Conservation (phyloP, 805 yeast genomes). For the Candida tibetensis region DNA sequence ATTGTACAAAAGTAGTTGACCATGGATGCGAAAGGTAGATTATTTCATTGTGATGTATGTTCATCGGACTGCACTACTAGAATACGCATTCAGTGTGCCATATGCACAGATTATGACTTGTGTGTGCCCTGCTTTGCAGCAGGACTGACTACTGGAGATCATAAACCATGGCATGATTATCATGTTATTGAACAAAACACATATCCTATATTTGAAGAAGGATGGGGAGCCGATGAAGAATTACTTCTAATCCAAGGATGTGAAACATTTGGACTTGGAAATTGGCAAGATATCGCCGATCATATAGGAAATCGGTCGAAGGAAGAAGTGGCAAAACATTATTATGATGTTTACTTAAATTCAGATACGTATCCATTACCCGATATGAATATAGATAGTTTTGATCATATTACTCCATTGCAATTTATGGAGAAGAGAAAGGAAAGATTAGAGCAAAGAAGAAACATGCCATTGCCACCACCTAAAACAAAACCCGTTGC, state of each 20-base stretch:
- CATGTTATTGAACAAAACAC: constrained; percentile 90
- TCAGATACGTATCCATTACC: constrained; percentile 84
- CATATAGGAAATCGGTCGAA: constrained; percentile 89
- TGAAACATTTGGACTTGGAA: constrained; percentile 88
- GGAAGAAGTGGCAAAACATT: constrained; percentile 89
- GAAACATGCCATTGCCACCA: constrained; percentile 69
- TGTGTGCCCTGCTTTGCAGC: constrained; percentile 96
- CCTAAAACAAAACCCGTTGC: constrained; percentile 88
- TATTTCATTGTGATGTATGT: constrained; percentile 91
- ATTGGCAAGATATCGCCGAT: constrained; percentile 98
- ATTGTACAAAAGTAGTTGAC: constrained; percentile 1
- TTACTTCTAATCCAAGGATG: constrained; percentile 83
- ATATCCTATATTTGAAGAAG: constrained; percentile 83
- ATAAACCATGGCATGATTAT: constrained; percentile 93
- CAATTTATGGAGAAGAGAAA: constrained; percentile 69
- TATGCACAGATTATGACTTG: constrained; percentile 89
- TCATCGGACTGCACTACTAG: constrained; percentile 94
- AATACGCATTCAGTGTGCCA: constrained; percentile 88
- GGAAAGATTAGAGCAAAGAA: constrained; percentile 65
- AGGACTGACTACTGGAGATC: constrained; percentile 77
- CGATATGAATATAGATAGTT: constrained; percentile 58
- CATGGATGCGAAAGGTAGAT: constrained; percentile 39
- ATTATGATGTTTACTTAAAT: constrained; percentile 65
- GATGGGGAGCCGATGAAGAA: constrained; percentile 99
- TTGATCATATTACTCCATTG: constrained; percentile 57